Conservation (phyloP, 1,139 yeast species). For the Chernovozyma sophiae-reginae region DNA sequence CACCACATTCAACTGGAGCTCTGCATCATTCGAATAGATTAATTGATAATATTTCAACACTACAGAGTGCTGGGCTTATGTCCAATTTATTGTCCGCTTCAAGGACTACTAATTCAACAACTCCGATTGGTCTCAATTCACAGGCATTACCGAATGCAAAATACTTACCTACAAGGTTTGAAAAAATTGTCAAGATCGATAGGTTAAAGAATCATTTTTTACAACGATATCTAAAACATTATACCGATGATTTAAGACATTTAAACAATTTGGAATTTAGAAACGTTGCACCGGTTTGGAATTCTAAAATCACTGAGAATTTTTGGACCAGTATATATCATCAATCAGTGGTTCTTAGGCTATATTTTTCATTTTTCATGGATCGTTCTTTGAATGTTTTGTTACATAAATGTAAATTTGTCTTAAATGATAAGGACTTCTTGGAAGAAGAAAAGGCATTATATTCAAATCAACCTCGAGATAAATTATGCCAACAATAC, state of each 20-base stretch:
- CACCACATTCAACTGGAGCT: too few species aligned
- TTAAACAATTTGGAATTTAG: constrained; percentile 15
- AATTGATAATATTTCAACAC: background rate
- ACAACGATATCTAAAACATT: constrained; percentile 12
- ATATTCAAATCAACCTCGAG: background rate
- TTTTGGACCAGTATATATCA: constrained; percentile 31
- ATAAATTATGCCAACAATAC: background rate
- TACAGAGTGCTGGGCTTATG: background rate
- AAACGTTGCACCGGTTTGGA: constrained; percentile 28
- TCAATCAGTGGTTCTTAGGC: constrained; percentile 21
- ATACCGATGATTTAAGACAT: constrained; percentile 12
- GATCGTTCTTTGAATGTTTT: constrained; percentile 36
- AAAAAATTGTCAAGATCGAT: constrained; percentile 9
- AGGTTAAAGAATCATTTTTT: constrained; percentile 15
- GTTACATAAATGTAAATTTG: constrained; percentile 23
- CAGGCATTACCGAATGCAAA: constrained; percentile 14
- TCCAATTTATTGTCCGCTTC: background rate
- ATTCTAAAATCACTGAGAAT: constrained; percentile 12
- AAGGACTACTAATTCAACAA: background rate
- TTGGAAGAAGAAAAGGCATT: constrained; percentile 12
- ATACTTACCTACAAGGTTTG: constrained; percentile 7
- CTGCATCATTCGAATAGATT: too few species aligned
- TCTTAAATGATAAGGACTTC: constrained; percentile 16
- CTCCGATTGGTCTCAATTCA: background rate
- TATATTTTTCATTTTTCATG: constrained; percentile 33